Percentiles rank a stretch among this genome's conserved stretches.
Conservation (phyloP, 257 asterid genomes). For the Solanum pinnatisectum region DNA sequence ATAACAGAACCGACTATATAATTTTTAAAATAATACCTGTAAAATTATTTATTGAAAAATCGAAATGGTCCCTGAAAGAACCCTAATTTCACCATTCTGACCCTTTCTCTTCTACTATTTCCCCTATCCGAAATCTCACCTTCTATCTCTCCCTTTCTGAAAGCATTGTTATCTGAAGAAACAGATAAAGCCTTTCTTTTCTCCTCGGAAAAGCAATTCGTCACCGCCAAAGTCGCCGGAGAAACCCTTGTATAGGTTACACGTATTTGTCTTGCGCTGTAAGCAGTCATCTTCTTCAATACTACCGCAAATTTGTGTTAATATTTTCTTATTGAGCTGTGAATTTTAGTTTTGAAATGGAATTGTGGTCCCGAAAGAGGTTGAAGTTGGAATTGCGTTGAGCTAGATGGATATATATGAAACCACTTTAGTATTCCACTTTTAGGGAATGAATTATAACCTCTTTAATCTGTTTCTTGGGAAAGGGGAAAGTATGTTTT, state of each 20-base stretch:
- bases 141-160: conserved; percentile 17
- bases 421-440: not conserved
- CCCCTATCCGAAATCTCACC: conserved; percentile 9
- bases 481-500: not conserved
- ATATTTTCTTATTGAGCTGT: not conserved
- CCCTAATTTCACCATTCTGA: conserved; percentile 31
- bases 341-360: not conserved
- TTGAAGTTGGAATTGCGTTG: not conserved
- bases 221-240: not conserved
- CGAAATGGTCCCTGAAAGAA: not conserved
- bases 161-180: conserved; percentile 11
- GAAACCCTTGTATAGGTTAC: not conserved
- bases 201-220: not conserved
- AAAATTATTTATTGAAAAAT: not conserved
- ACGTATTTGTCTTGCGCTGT: not conserved
- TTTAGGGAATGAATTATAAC: not conserved
- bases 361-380: not conserved
- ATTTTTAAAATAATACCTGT: not conserved
- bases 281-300: not conserved
- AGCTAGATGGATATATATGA: not conserved
- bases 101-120: conserved; percentile 10
- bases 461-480: not conserved
- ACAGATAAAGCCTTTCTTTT: not conserved
- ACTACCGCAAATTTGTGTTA: not conserved
- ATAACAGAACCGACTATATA: not conserved